phyloP scores from a whole-genome alignment of 768 basidiomycete genomes.

The Mycena polygramma region DNA sequence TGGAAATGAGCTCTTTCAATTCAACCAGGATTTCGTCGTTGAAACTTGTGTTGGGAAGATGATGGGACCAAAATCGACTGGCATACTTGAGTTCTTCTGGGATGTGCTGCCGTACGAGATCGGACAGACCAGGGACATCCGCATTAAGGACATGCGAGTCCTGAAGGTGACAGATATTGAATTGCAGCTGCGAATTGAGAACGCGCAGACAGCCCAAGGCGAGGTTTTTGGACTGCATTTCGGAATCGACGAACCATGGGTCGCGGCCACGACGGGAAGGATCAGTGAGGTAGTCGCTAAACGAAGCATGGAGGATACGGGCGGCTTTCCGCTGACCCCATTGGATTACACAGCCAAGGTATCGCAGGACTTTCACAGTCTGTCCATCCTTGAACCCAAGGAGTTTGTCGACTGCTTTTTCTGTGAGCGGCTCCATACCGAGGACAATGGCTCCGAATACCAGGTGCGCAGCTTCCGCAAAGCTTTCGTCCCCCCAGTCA shows the following conservation, averaged over 20 bases:
- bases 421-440: neutral
- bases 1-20: neutral
- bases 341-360: neutral
- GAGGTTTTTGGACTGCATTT: neutral
- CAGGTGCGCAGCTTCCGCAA: neutral
- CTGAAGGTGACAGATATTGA: constrained; percentile 16
- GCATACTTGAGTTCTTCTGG: neutral
- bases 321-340: neutral
- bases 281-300: constrained; percentile 11
- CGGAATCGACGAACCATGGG: neutral
- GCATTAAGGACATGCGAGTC: constrained; percentile 10
- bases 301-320: constrained; percentile 1
- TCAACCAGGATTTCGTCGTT: neutral
- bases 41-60: neutral
- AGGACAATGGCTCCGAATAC: neutral
- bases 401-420: neutral
- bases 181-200: neutral
- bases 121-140: neutral
- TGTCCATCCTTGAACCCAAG: neutral
- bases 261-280: neutral
- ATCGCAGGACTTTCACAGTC: neutral
- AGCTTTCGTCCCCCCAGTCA: neutral
- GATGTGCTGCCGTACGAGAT: neutral
- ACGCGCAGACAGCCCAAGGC: constrained; percentile 2
- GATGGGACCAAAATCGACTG: neutral